Evolutionary conservation across 192 early-diverging fungal species (phyloP).

Genomic region (Spizellomyces sp.): DNA sequence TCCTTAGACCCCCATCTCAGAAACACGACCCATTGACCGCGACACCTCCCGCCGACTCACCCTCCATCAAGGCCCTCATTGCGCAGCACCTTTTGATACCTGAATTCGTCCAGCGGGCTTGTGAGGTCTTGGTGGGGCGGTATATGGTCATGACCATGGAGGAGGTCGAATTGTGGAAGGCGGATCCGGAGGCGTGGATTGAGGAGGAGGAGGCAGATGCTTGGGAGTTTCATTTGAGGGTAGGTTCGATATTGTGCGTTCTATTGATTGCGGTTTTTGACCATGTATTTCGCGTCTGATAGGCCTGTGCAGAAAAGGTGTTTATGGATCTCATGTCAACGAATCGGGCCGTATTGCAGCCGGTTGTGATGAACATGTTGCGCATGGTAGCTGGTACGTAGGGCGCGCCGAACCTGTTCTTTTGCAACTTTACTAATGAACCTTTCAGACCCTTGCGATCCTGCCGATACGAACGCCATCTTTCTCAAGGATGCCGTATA

Average conservation of each 20-base stretch:
- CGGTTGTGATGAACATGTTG: constrained; percentile 65
- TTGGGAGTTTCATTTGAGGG: constrained; percentile 79
- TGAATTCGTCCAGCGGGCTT: constrained; percentile 63
- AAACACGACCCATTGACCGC: not conserved
- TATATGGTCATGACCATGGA: constrained; percentile 70
- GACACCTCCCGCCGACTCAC: constrained; percentile 22
- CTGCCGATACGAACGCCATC: constrained; percentile 49
- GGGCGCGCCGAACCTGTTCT: too few relatives aligned
- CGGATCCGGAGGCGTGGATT: constrained; percentile 83
- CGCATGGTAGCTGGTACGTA: not conserved
- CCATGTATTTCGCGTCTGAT: constrained; percentile 9
- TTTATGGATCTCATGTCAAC: constrained; percentile 78
- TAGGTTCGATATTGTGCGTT: constrained; percentile 31
- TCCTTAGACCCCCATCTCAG: constrained; percentile 55
- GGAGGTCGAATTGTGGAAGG: constrained; percentile 80
- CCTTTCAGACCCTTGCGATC: constrained; percentile 9
- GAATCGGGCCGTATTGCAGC: constrained; percentile 59
- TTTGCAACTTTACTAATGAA: not conserved
- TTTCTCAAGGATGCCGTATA: constrained; percentile 80
- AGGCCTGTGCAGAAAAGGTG: constrained; percentile 82
- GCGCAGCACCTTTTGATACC: constrained; percentile 69
- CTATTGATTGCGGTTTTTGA: not conserved
- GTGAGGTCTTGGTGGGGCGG: constrained; percentile 72
- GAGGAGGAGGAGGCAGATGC: constrained; percentile 80
- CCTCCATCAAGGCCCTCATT: constrained; percentile 57